Conservation (phyloP, 805 yeast genomes). For the Yarrowia phangngaensis region DNA sequence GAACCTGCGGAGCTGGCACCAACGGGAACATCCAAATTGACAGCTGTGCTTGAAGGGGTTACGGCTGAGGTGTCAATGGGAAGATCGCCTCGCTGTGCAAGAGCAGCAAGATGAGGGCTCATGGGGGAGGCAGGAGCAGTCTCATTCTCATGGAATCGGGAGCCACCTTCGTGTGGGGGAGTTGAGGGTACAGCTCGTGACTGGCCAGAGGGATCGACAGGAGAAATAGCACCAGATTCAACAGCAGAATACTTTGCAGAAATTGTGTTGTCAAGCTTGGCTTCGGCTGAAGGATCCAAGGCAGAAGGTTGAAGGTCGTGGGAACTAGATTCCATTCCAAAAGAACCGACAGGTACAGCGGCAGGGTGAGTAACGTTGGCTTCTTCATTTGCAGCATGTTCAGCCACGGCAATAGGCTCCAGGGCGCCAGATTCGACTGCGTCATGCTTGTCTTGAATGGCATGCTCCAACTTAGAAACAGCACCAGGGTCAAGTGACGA, state of each 20-base stretch:
- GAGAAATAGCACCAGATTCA: slow-evolving; percentile 3
- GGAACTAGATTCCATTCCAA: background rate
- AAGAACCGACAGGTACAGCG: background rate
- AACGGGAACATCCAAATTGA: slow-evolving; percentile 4
- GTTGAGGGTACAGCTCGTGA: slow-evolving; percentile 16
- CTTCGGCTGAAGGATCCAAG: background rate
- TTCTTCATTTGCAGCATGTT: background rate
- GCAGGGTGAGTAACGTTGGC: background rate
- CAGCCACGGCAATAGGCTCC: slow-evolving; percentile 2
- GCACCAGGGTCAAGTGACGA: background rate
- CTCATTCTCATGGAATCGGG: slow-evolving; percentile 20
- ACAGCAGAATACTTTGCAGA: slow-evolving; percentile 9
- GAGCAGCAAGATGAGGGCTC: slow-evolving; percentile 5
- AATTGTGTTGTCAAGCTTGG: background rate
- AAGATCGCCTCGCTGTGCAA: slow-evolving; percentile 1
- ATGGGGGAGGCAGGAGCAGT: slow-evolving; percentile 6
- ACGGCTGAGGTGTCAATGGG: slow-evolving; percentile 1
- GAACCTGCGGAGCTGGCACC: background rate
- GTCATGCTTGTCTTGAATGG: slow-evolving; percentile 2
- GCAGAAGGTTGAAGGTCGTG: slow-evolving; percentile 20
- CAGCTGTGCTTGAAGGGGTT: slow-evolving; percentile 7
- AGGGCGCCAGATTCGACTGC: slow-evolving; percentile 5
- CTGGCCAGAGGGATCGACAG: slow-evolving; percentile 5
- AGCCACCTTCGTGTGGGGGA: background rate
- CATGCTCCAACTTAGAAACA: background rate